Evolutionary conservation across 73 alveolate genomes (phyloP), one percentile per base, ranked within the genome.

Genomic region (Stentor coeruleus): DNA sequence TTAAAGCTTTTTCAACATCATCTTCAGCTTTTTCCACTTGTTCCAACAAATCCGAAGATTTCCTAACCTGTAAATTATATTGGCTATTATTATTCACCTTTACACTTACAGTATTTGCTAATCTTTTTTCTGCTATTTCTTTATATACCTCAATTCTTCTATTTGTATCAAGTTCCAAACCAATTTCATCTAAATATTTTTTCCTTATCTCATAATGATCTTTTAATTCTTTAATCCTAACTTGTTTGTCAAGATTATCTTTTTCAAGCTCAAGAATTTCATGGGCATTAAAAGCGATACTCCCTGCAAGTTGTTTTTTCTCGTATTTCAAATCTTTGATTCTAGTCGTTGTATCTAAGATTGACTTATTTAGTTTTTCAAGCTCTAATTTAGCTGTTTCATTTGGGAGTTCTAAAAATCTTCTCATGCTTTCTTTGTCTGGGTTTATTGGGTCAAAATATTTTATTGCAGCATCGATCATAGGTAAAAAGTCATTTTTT

Each of bases 231-330:
- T 49, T 49, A 6, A 49, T 20, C 66, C 66, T 49, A 6, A 11
- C 66, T 11, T 11, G 6, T 49, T 49, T 49, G 6, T 49, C 66
- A 6, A 49, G 20, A 20, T 49, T 49, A 49, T 49, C 66, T 20
- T 49, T 49, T 20, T 49, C 66, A 6, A 49, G 20, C 6, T 6
- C 66, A 11, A 20, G 20, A 49, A 49, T 49, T 49, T 49, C 66
- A 6, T 49, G 66, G 20, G 20, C 66, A 49, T 6, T 49, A 49
- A 49, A 49, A 49, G 66, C 66, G 20, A 49, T 6, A 49, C 20
- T 49, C 66, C 66, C 66, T 49, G 66, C 6, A 49, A 49, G 66
- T 49, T n/a, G n/a, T n/a, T n/a, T n/a, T n/a, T n/a, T n/a, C n/a
- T n/a, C n/a, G n/a, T n/a, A n/a, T n/a, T n/a, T n/a, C n/a, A n/a